A percentile compares a stretch with the other conserved stretches of the same genome.
Evolutionary conservation across 2,329 filamentous ascomycete genomes (phyloP).

Genomic region (Botrytis cinerea): DNA sequence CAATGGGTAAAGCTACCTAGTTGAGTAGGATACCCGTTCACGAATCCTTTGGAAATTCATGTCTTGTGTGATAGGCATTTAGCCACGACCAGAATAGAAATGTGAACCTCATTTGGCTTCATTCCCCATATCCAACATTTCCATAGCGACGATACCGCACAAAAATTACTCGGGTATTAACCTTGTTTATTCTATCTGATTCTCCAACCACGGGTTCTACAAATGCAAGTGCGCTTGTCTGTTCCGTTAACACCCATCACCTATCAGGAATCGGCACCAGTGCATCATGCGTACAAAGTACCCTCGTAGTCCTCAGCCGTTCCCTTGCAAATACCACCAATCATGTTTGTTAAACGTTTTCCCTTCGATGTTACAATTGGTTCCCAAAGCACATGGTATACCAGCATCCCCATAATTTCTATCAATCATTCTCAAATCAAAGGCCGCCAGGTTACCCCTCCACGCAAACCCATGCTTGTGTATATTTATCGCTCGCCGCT

Average conservation of each 20-base stretch:
- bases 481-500: constrained; percentile 18
- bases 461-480: constrained; percentile 10
- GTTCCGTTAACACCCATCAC: constrained; percentile 14
- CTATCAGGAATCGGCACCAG: constrained; percentile 1
- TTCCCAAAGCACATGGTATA: constrained; percentile 16
- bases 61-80: not conserved
- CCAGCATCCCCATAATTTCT: constrained; percentile 17
- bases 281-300: constrained; percentile 20
- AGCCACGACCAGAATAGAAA: constrained; percentile 15
- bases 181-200: not conserved
- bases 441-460: constrained; percentile 24
- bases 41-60: not conserved
- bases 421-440: constrained; percentile 22
- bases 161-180: not conserved
- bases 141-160: constrained; percentile 4
- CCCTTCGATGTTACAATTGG: constrained; percentile 13
- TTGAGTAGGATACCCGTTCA: not conserved
- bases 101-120: constrained; percentile 2
- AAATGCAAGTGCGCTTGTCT: not conserved
- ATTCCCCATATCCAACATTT: not conserved
- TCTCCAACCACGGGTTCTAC: constrained; percentile 6
- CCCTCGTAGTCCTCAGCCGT: constrained; percentile 12
- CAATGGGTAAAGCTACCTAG: not conserved
- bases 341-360: not conserved
- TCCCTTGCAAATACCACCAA: constrained; percentile 13